Evolutionary conservation across 495 filamentous ascomycete genomes (phyloP), one percentile per base, ranked within the genome.

Genomic region (Xylaria intraflava): DNA sequence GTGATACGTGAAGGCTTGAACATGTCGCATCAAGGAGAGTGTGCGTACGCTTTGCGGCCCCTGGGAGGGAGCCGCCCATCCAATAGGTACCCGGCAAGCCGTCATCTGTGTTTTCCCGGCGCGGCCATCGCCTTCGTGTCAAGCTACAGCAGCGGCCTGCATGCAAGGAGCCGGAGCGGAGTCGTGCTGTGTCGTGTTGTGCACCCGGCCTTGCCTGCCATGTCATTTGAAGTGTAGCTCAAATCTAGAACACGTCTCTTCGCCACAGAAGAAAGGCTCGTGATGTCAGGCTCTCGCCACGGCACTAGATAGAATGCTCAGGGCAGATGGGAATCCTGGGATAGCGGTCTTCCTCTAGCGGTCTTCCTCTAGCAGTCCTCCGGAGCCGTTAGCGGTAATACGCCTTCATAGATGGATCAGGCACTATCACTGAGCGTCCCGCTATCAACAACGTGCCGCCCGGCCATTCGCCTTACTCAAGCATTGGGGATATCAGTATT

Each of bases 81-180:
- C 19, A 22, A 23, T 27, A 38, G 30, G 43, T 30, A 22, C 19
- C 30, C 35, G 26, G 43, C 51, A 55, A 36, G 9, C 6, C 44
- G 2, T 23, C 46, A 36, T 49, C 24, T 44, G 39, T 38, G 10
- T 35, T 49, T 41, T 35, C 29, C 41, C 44, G 31, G 20, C 14
- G 31, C 31, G 30, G 38, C 36, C 31, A 22, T 39, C 33, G n/a
- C n/a, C n/a, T n/a, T 38, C n/a, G 17, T 17, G 16, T 16, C 35
- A 11, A 33, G 41, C 12, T 17, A 38, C 35, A 30, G 23, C 42
- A 53, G 39, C 39, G n/a, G n/a, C 20, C 1, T 51, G 44, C 23
- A 43, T 49, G 51, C 46, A 60, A 38, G 50, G 20, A 50, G 19
- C 45, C 38, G 40, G 22, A 24, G 36, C 51, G 38, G 31, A 44